These are phyloP conservation scores for Penicillium glabrum DNA, from an alignment of 2,329 filamentous ascomycete species.

Conservation along the genomic window DNA sequence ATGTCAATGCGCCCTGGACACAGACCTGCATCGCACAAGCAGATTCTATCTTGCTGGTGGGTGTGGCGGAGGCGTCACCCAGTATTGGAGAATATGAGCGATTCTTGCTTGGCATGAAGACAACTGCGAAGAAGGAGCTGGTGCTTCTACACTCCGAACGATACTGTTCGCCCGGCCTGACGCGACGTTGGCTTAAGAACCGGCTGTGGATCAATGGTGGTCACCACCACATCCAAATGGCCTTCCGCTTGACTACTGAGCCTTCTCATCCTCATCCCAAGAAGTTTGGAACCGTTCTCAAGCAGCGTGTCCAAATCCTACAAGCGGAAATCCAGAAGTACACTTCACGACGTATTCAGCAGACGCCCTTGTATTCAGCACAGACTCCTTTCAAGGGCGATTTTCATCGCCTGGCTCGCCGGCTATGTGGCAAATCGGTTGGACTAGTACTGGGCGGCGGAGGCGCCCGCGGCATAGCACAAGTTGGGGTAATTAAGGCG, in stretches of 20 bases:
- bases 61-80: conserved; percentile 83
- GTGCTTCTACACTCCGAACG: conserved; percentile 87
- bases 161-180: conserved; percentile 81
- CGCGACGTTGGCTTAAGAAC: conserved; percentile 85
- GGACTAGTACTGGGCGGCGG: conserved; percentile 92
- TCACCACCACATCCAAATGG: conserved; percentile 97
- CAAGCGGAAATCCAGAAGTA: conserved; percentile 99
- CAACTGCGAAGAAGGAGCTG: conserved; percentile 88
- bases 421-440: conserved; percentile 90
- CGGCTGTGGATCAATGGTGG: conserved; percentile 97
- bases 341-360: conserved; percentile 86
- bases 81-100: conserved; percentile 94
- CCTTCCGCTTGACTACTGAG: conserved; percentile 73
- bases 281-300: conserved; percentile 79
- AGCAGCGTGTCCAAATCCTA: conserved; percentile 88
- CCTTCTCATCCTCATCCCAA: conserved; percentile 73
- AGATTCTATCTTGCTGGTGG: conserved; percentile 91
- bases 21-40: conserved; percentile 97
- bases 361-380: conserved; percentile 83
- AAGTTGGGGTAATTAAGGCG: conserved; percentile 90
- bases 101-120: conserved; percentile 95
- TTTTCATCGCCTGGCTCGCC: conserved; percentile 86
- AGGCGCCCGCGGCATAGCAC: conserved; percentile 85
- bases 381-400: conserved; percentile 95
- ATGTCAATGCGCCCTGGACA: conserved; percentile 96